A percentile compares a stretch with the other conserved stretches of the same genome.
Conservation (phyloP, 2,329 filamentous ascomycete genomes). For the Fusarium brevicatenulatum region DNA sequence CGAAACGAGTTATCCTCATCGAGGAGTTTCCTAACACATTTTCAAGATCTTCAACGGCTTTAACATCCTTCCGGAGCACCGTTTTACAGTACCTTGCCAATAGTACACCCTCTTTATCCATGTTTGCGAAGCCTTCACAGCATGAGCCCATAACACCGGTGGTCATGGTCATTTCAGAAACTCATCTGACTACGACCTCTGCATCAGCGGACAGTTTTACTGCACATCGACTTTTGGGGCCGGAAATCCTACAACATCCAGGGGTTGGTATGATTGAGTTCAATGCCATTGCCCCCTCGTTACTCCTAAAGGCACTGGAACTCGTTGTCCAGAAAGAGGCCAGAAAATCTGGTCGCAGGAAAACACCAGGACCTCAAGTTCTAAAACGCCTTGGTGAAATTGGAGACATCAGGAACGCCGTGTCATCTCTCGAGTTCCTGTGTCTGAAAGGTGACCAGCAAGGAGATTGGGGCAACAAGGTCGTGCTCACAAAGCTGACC, state of each 20-base stretch:
- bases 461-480: conserved; percentile 78
- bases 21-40: conserved; percentile 87
- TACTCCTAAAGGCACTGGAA: conserved; percentile 86
- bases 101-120: conserved; percentile 67
- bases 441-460: conserved; percentile 83
- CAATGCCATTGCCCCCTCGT: conserved; percentile 88
- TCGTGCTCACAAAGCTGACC: conserved; percentile 76
- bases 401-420: conserved; percentile 92
- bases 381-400: conserved; percentile 84
- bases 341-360: conserved; percentile 76
- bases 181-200: conserved; percentile 83
- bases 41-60: conserved; percentile 68
- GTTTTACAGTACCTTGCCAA: conserved; percentile 79
- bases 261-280: conserved; percentile 87
- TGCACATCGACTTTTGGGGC: conserved; percentile 86
- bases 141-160: conserved; percentile 72
- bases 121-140: conserved; percentile 55
- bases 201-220: conserved; percentile 92
- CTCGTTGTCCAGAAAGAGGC: conserved; percentile 87
- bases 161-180: conserved; percentile 92
- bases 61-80: conserved; percentile 78
- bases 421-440: conserved; percentile 91
- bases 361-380: conserved; percentile 80
- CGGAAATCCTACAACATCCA: conserved; percentile 84
- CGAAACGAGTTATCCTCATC: conserved; percentile 72